A percentile compares a stretch with the other conserved stretches of the same genome.
Evolutionary conservation across 345 rosid species (phyloP).

Genomic region (Euphorbia tirucalli): DNA sequence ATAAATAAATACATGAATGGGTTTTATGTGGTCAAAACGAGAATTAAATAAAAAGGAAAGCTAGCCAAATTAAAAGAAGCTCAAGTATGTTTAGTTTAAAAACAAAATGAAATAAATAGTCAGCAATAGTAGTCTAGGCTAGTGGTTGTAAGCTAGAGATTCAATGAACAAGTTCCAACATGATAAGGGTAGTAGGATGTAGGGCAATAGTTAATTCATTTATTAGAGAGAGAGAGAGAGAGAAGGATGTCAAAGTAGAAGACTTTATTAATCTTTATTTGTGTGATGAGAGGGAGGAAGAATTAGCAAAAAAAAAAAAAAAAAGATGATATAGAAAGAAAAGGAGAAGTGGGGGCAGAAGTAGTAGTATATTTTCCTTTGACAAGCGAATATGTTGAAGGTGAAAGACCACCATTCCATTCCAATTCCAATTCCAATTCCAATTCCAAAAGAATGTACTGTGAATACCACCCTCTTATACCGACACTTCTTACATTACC

Average conservation of each 20-base stretch:
- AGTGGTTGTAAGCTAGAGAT: not conserved
- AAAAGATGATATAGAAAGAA: not conserved
- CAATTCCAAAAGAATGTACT: slow-evolving; percentile 9
- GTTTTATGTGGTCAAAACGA: not conserved
- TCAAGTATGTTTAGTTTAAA: too few species aligned
- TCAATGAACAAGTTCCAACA: slow-evolving; percentile 10
- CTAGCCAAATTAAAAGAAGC: not conserved
- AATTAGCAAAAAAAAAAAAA: not conserved
- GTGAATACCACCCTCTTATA: slow-evolving; percentile 5
- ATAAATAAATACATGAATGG: too few species aligned
- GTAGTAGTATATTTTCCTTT: slow-evolving; percentile 1
- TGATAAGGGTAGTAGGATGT: slow-evolving; percentile 10
- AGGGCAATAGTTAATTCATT: not conserved
- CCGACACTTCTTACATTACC: slow-evolving; percentile 10
- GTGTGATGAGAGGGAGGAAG: not conserved
- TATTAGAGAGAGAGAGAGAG: slow-evolving; percentile 4
- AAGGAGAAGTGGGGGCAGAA: too few species aligned
- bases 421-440: not conserved
- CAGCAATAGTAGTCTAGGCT: not conserved
- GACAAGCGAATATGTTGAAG: slow-evolving; percentile 17
- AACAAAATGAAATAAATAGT: not conserved
- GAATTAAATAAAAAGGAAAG: not conserved
- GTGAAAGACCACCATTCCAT: slow-evolving; percentile 14
- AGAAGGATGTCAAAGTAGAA: not conserved
- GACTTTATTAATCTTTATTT: not conserved